These are phyloP conservation scores for Paramyrothecium sp. DNA, from an alignment of 2,329 filamentous ascomycete species.

Conservation along the genomic window DNA sequence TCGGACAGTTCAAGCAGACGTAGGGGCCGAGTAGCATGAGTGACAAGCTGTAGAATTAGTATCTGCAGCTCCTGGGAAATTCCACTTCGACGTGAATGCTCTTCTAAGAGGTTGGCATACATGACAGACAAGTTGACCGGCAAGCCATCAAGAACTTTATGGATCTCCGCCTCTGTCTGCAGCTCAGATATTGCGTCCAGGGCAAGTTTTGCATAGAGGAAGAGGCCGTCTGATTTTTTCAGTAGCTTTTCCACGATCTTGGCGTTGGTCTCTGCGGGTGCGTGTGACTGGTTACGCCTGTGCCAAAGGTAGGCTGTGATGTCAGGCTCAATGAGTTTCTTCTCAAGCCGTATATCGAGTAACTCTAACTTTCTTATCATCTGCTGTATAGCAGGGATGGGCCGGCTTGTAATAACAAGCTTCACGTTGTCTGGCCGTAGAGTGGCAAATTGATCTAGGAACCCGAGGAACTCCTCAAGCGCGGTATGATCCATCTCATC, in stretches of 20 bases:
- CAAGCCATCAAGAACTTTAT: constrained; percentile 23
- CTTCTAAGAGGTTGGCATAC: constrained; percentile 35
- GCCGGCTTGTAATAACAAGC: constrained; percentile 39
- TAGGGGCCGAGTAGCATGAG: constrained; percentile 37
- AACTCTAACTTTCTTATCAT: constrained; percentile 19
- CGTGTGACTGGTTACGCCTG: constrained; percentile 2
- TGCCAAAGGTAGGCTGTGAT: constrained; percentile 32
- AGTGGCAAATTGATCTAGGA: constrained; percentile 25
- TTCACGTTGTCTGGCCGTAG: constrained; percentile 29
- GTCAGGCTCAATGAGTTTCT: constrained; percentile 32
- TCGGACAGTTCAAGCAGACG: constrained; percentile 39
- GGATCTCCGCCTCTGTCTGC: constrained; percentile 16
- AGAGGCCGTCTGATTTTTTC: constrained; percentile 28
- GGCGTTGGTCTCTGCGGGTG: not conserved
- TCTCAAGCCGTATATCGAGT: constrained; percentile 30
- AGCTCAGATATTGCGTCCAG: constrained; percentile 30
- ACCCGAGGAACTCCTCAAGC: constrained; percentile 24
- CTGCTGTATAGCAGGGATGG: constrained; percentile 21
- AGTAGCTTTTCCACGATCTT: not conserved
- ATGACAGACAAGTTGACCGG: constrained; percentile 34
- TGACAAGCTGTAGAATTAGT: constrained; percentile 36
- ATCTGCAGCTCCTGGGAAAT: constrained; percentile 28
- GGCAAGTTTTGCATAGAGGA: constrained; percentile 40
- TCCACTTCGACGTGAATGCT: constrained; percentile 31
- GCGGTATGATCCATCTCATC: constrained; percentile 41